A percentile compares a stretch with the other conserved stretches of the same genome.
Evolutionary conservation across 148 eudicot species (phyloP).

Genomic region (Chenopodium album): DNA sequence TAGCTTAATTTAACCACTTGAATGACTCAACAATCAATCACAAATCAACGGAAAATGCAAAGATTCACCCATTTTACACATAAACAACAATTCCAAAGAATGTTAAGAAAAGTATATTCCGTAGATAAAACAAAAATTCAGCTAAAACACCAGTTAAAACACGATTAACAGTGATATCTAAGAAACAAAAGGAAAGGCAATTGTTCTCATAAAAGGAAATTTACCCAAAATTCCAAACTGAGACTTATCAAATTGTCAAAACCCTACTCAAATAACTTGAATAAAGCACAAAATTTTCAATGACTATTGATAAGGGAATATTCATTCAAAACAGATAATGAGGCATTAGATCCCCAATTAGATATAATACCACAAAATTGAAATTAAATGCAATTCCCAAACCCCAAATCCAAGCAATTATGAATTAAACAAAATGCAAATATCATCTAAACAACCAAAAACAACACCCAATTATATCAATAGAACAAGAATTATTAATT

Average conservation of each 20-base stretch:
- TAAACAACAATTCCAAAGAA: slow-evolving; percentile 9
- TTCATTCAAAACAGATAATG: slow-evolving; percentile 11
- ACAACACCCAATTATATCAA: slow-evolving; percentile 17
- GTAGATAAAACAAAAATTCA: background rate
- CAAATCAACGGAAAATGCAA: background rate
- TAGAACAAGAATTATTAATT: slow-evolving; percentile 18
- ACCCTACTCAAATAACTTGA: slow-evolving; percentile 14
- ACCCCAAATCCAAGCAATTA: slow-evolving; percentile 18
- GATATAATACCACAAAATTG: slow-evolving; percentile 6
- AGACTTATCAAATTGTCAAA: slow-evolving; percentile 30
- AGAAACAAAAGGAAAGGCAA: slow-evolving; percentile 1
- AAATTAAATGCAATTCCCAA: slow-evolving; percentile 17
- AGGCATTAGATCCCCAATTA: slow-evolving; percentile 24
- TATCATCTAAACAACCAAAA: slow-evolving; percentile 6
- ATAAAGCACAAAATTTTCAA: slow-evolving; percentile 7
- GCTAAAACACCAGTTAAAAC: background rate
- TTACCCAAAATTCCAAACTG: background rate
- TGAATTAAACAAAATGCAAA: slow-evolving; percentile 18
- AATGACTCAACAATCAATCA: slow-evolving; percentile 9
- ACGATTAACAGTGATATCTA: background rate
- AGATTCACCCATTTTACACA: slow-evolving; percentile 6
- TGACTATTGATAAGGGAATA: background rate
- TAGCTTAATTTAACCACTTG: background rate
- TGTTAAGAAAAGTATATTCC: background rate
- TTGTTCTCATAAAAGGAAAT: background rate